Percentiles rank a stretch among this genome's conserved stretches.
Evolutionary conservation across 345 rosid genomes (phyloP).

Genomic region (Rhizophora mangle): DNA sequence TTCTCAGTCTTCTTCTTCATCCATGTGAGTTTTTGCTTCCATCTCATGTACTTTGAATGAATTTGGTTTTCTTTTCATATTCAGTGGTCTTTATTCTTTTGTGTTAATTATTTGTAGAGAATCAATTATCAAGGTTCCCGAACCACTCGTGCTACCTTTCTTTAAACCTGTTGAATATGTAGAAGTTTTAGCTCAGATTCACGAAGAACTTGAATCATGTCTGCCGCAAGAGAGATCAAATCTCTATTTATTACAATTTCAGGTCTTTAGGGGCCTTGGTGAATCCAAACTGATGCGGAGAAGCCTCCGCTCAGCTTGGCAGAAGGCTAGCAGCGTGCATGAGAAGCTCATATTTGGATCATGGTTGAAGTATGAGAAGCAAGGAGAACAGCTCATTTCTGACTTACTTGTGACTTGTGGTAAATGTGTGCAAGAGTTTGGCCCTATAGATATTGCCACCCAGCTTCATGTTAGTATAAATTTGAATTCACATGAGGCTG

Average conservation of each 20-base stretch:
- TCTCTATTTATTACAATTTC: conserved; percentile 76
- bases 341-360: conserved; percentile 89
- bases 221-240: conserved; percentile 54
- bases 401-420: conserved; percentile 79
- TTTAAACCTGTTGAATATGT: conserved; percentile 89
- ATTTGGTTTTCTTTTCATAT: neutral
- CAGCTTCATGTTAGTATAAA: conserved; percentile 37
- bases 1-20: conserved; percentile 43
- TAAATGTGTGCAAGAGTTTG: conserved; percentile 67
- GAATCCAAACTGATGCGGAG: conserved; percentile 81
- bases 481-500: conserved; percentile 35
- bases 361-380: conserved; percentile 86
- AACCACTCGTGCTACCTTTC: conserved; percentile 67
- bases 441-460: conserved; percentile 64
- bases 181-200: conserved; percentile 94
- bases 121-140: conserved; percentile 90
- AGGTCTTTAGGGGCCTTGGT: conserved; percentile 88
- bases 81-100: neutral
- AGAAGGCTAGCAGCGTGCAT: conserved; percentile 70
- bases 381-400: conserved; percentile 80
- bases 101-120: conserved; percentile 53
- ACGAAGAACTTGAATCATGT: conserved; percentile 91
- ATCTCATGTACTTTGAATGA: neutral
- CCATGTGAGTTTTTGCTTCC: conserved; percentile 55
- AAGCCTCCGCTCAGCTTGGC: conserved; percentile 94